phyloP scores from a whole-genome alignment of 139 green algal genomes.

The Nannochloris sp. region DNA sequence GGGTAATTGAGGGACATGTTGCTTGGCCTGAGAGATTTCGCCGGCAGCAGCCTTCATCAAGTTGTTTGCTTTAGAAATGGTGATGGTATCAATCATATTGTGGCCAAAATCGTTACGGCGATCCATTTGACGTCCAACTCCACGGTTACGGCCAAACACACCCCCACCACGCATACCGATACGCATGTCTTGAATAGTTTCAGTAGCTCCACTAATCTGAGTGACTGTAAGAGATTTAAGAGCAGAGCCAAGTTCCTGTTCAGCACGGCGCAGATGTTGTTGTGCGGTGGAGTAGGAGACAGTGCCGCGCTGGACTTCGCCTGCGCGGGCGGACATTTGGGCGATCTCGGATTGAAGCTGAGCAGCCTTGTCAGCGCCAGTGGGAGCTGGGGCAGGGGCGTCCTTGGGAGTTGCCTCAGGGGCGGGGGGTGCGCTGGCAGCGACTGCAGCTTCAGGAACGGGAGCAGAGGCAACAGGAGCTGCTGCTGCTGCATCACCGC shows the following conservation, averaged over 20 bases:
- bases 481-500: neutral
- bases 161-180: neutral
- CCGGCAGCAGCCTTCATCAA: neutral
- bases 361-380: neutral
- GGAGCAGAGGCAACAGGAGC: neutral
- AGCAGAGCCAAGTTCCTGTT: neutral
- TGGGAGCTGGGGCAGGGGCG: neutral
- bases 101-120: conserved; percentile 6
- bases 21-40: neutral
- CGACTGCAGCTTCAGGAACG: neutral
- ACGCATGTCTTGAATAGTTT: conserved; percentile 4
- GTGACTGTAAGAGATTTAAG: neutral
- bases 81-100: conserved; percentile 3
- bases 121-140: neutral
- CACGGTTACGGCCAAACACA: neutral
- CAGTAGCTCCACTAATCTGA: neutral
- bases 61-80: neutral
- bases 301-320: neutral
- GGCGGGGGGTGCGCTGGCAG: neutral
- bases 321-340: neutral
- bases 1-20: neutral
- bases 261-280: neutral
- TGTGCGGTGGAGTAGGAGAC: neutral
- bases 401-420: neutral
- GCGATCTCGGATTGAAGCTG: neutral